Percentiles rank a stretch among this genome's conserved stretches.
Conservation (phyloP, 345 rosid genomes). For the Rhizophora apiculata region DNA sequence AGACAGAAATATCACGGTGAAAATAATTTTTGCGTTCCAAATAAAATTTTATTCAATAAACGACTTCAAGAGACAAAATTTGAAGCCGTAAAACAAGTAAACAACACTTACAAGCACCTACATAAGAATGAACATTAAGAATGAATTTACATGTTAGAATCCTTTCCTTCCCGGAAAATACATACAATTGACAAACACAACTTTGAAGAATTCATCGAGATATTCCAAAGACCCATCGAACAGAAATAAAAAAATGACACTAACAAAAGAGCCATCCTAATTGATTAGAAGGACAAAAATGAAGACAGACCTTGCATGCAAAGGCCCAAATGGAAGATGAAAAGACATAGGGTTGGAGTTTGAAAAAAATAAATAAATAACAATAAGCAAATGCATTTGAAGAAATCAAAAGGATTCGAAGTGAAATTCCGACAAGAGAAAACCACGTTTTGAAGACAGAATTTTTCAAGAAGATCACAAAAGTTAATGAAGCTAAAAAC, state of each 20-base stretch:
- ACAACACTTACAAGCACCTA: not conserved
- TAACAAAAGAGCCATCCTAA: not conserved
- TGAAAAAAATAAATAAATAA: not conserved
- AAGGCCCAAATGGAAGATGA: not conserved
- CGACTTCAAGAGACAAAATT: not conserved
- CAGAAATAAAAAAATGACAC: not conserved
- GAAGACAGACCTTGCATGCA: not conserved
- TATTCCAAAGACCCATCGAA: not conserved
- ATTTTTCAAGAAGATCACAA: not conserved
- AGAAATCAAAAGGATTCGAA: constrained; percentile 3
- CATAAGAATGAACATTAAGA: not conserved
- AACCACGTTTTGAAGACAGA: not conserved
- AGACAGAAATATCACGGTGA: not conserved
- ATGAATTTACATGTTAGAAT: not conserved
- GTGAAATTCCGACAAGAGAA: not conserved
- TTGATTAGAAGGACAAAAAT: not conserved
- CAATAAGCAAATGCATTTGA: not conserved
- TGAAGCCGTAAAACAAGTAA: not conserved
- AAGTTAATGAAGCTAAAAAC: not conserved
- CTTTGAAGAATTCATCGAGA: not conserved
- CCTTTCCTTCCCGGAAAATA: not conserved
- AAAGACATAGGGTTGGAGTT: not conserved
- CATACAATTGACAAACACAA: not conserved
- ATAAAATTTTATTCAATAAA: not conserved
- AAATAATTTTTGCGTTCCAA: not conserved